Conservation (phyloP, 108 stramenopile species). For the Cylindrotheca closterium region DNA sequence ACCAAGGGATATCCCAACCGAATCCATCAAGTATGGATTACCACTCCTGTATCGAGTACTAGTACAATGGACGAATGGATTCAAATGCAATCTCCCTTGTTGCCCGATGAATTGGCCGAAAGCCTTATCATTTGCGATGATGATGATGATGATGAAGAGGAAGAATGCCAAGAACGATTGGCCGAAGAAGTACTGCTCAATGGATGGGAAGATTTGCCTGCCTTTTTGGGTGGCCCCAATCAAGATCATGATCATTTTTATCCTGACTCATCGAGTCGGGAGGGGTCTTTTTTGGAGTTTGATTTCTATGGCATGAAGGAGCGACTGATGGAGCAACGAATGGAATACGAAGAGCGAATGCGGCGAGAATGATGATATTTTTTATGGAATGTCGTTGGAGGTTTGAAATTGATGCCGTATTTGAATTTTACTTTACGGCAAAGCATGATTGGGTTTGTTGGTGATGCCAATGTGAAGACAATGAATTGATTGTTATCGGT, state of each 20-base stretch:
- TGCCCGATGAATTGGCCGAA: conserved; percentile 48
- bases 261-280: conserved; percentile 14
- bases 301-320: conserved; percentile 9
- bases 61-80: conserved; percentile 45
- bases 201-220: conserved; percentile 55
- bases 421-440: too few species aligned
- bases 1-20: conserved; percentile 59
- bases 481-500: too few species aligned
- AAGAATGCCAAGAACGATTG: conserved; percentile 14
- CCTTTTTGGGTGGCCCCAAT: conserved; percentile 47
- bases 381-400: too few species aligned
- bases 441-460: too few species aligned
- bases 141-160: background rate
- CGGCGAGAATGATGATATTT: too few species aligned
- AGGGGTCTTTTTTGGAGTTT: background rate
- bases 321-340: conserved; percentile 2
- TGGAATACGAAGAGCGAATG: too few species aligned
- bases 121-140: conserved; percentile 44
- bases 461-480: too few species aligned
- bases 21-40: conserved; percentile 40
- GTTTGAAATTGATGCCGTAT: too few species aligned
- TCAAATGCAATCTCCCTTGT: conserved; percentile 49
- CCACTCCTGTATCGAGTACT: conserved; percentile 14
- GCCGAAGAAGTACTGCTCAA: conserved; percentile 39
- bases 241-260: conserved; percentile 53